phyloP scores from a whole-genome alignment of 2,329 filamentous ascomycete genomes.

The Penicillium glabrum region DNA sequence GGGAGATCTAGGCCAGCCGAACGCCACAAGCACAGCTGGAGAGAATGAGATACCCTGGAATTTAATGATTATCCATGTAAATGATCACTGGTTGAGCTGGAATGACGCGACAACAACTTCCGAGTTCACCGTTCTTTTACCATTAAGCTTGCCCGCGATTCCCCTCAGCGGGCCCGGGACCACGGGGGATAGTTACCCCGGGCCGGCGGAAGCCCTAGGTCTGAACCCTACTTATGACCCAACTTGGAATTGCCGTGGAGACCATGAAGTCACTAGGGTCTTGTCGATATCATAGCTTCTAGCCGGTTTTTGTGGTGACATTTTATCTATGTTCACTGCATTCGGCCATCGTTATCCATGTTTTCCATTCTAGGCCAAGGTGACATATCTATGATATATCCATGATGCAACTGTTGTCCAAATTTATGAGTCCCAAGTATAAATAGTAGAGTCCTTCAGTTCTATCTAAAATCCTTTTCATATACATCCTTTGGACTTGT shows the following conservation, averaged over 20 bases:
- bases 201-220: slow-evolving; percentile 26
- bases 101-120: slow-evolving; percentile 1
- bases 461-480: too few species aligned
- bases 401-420: neutral
- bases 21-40: neutral
- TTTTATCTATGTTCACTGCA: neutral
- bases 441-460: neutral
- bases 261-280: slow-evolving; percentile 22
- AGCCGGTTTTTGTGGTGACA: slow-evolving; percentile 6
- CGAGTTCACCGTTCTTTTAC: neutral
- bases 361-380: neutral
- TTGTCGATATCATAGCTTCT: slow-evolving; percentile 7
- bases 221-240: slow-evolving; percentile 25
- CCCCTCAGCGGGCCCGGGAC: slow-evolving; percentile 21
- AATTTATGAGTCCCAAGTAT: slow-evolving; percentile 7
- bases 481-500: too few species aligned
- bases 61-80: neutral
- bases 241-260: slow-evolving; percentile 10
- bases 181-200: slow-evolving; percentile 25
- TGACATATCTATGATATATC: neutral
- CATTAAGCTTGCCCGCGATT: slow-evolving; percentile 6
- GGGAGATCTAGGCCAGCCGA: neutral
- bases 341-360: slow-evolving; percentile 8
- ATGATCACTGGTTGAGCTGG: neutral
- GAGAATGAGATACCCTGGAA: too few species aligned